A percentile compares a stretch with the other conserved stretches of the same genome.
These are phyloP conservation scores for Phytophthora tentaculata DNA, from an alignment of 352 stramenopile species.

Conservation along the genomic window DNA sequence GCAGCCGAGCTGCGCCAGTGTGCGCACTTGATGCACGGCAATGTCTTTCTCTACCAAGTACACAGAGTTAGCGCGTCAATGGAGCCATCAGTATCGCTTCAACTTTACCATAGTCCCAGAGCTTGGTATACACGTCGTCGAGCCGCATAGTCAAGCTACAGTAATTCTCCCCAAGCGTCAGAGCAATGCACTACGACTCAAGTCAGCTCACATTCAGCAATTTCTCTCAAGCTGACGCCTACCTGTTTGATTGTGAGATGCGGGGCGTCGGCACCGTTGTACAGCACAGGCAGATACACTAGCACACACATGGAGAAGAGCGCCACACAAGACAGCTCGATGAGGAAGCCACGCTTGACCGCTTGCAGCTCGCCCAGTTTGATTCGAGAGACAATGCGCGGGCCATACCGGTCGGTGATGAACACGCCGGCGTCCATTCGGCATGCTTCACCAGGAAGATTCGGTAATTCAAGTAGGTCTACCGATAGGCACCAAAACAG, in stretches of 20 bases:
- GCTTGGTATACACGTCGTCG: constrained; percentile 50
- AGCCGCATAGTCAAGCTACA: constrained; percentile 55
- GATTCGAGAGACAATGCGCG: constrained; percentile 52
- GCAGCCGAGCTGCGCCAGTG: constrained; percentile 60
- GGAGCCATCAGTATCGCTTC: background rate
- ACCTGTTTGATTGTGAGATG: constrained; percentile 52
- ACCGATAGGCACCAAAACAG: background rate
- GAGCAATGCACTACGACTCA: constrained; percentile 45
- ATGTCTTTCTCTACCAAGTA: constrained; percentile 44
- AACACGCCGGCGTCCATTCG: constrained; percentile 66
- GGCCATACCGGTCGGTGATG: constrained; percentile 58
- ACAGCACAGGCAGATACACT: constrained; percentile 63
- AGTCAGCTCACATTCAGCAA: background rate
- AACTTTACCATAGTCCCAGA: constrained; percentile 63
- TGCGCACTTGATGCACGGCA: constrained; percentile 61
- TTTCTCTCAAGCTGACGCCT: background rate
- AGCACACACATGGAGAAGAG: constrained; percentile 59
- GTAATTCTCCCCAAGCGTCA: constrained; percentile 56
- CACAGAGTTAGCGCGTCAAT: background rate
- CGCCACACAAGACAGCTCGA: constrained; percentile 53
- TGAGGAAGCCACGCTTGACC: constrained; percentile 56
- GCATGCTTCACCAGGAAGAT: constrained; percentile 62
- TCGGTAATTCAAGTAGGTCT: constrained; percentile 69
- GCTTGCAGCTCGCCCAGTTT: constrained; percentile 48
- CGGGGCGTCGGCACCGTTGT: constrained; percentile 36